Evolutionary conservation across 129 eudicot genomes (phyloP).

Genomic region (Tagetes patula): DNA sequence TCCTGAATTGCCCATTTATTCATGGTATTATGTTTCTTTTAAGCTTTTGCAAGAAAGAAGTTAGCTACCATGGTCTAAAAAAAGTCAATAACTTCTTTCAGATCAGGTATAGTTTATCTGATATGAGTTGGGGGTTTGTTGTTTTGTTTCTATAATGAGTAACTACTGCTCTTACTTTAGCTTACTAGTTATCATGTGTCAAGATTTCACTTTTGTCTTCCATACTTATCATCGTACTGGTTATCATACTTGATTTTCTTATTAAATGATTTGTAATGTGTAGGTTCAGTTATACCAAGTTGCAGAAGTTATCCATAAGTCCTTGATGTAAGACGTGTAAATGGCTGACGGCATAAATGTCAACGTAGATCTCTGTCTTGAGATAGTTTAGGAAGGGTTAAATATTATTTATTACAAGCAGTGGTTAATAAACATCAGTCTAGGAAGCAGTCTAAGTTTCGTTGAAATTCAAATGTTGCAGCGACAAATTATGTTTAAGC

Average conservation of each 20-base stretch:
- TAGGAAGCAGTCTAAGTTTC: slow-evolving; percentile 35
- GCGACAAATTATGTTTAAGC: slow-evolving; percentile 74
- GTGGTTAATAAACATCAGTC: slow-evolving; percentile 28
- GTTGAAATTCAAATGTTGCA: slow-evolving; percentile 69
- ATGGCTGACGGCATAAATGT: background rate
- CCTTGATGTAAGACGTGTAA: slow-evolving; percentile 11
- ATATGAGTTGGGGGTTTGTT: slow-evolving; percentile 1
- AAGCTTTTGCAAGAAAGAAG: slow-evolving; percentile 14
- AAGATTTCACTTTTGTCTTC: slow-evolving; percentile 1
- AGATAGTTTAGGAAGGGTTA: slow-evolving; percentile 3
- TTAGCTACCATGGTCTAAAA: slow-evolving; percentile 7
- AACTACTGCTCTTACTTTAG: background rate
- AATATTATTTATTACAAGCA: slow-evolving; percentile 2
- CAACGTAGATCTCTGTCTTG: slow-evolving; percentile 2
- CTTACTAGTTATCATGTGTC: slow-evolving; percentile 8
- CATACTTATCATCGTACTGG: slow-evolving; percentile 4
- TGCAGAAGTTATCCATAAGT: slow-evolving; percentile 24
- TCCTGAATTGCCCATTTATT: background rate
- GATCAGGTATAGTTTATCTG: slow-evolving; percentile 11
- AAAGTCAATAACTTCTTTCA: background rate
- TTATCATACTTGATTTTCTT: slow-evolving; percentile 8
- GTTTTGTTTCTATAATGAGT: slow-evolving; percentile 9
- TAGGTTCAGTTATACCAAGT: slow-evolving; percentile 18
- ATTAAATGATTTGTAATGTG: slow-evolving; percentile 20
- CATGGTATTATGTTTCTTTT: too few species aligned